A percentile compares a stretch with the other conserved stretches of the same genome.
phyloP scores from a whole-genome alignment of 139 green algal genomes.

The Tetradesmus lagerheimii region DNA sequence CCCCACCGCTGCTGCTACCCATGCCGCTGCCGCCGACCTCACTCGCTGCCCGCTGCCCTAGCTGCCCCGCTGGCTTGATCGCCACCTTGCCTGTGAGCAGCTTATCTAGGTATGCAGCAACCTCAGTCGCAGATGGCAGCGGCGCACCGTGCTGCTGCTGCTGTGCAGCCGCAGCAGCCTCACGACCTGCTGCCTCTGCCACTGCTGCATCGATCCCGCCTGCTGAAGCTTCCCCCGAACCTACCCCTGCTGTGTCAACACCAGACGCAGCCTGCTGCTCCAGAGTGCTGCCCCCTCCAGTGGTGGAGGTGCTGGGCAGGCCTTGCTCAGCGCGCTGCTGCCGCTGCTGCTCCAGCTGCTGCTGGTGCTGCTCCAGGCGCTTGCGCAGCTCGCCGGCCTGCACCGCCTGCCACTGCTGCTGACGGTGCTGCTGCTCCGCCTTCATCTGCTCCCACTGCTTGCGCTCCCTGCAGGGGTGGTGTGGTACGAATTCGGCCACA shows the following conservation, averaged over 20 bases:
- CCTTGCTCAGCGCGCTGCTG: neutral
- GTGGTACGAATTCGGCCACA: neutral
- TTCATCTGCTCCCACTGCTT: conserved; percentile 11
- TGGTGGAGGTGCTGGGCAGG: neutral
- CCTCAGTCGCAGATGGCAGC: neutral
- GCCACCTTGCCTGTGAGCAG: conserved; percentile 18
- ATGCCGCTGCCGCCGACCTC: neutral
- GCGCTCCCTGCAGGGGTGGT: conserved; percentile 22
- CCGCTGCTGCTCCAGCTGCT: conserved; percentile 12
- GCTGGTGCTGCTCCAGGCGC: conserved; percentile 7
- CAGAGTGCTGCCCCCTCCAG: neutral
- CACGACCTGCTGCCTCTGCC: neutral
- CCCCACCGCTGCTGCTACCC: conserved; percentile 1
- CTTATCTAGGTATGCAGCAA: conserved; percentile 21
- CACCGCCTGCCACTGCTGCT: conserved; percentile 33
- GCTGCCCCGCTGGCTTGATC: neutral
- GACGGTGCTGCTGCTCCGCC: neutral
- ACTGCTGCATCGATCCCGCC: neutral
- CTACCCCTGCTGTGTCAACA: neutral
- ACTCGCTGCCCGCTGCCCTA: neutral
- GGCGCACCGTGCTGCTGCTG: neutral
- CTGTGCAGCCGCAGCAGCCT: neutral
- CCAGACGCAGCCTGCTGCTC: neutral
- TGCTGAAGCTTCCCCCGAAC: neutral
- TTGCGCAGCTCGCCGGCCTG: conserved; percentile 8